These are phyloP conservation scores for Populus nigra DNA, from an alignment of 345 rosid species.

Conservation along the genomic window DNA sequence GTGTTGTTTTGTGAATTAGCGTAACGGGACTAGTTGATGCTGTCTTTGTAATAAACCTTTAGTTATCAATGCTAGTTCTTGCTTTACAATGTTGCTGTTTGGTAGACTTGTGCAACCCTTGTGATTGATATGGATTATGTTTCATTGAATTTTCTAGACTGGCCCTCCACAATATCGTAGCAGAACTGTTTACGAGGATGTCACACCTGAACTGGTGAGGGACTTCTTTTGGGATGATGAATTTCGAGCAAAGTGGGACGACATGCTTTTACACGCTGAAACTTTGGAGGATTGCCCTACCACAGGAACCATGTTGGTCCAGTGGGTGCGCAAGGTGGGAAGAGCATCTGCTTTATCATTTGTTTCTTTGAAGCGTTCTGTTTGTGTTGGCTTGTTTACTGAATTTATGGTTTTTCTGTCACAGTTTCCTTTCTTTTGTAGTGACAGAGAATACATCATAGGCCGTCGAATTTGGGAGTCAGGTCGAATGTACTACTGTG, in stretches of 20 bases:
- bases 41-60: neutral
- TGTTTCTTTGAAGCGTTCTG: slow-evolving; percentile 3
- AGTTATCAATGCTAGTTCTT: neutral
- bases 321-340: slow-evolving; percentile 90
- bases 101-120: slow-evolving; percentile 1
- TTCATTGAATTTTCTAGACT: slow-evolving; percentile 36
- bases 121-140: slow-evolving; percentile 23
- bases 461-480: slow-evolving; percentile 97
- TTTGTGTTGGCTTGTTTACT: slow-evolving; percentile 11
- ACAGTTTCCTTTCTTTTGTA: slow-evolving; percentile 99
- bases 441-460: slow-evolving; percentile 88
- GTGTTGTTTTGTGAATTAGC: neutral
- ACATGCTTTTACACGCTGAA: slow-evolving; percentile 64
- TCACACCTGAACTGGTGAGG: slow-evolving; percentile 78
- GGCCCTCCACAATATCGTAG: slow-evolving; percentile 95
- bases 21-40: neutral
- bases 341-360: slow-evolving; percentile 3
- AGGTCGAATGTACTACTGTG: slow-evolving; percentile 67
- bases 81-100: neutral
- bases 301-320: slow-evolving; percentile 80
- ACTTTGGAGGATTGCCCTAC: slow-evolving; percentile 65
- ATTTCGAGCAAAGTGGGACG: slow-evolving; percentile 78
- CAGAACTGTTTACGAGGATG: slow-evolving; percentile 82
- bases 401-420: neutral
- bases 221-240: slow-evolving; percentile 99